Evolutionary conservation across 768 basidiomycete genomes (phyloP).

Genomic region (Trametes gibbosa): DNA sequence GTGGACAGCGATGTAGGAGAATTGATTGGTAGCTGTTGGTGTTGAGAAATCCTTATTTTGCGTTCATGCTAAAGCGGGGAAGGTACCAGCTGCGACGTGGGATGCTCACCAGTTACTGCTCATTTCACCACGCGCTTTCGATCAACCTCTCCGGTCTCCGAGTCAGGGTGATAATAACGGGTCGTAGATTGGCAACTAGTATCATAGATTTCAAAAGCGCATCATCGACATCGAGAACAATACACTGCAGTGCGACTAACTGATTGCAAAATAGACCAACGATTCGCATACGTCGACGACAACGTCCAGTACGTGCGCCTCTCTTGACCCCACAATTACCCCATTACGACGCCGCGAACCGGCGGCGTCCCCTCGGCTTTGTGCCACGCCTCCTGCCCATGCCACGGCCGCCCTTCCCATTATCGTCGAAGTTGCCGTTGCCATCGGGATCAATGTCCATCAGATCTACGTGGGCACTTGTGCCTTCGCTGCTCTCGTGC

Average conservation of each 20-base stretch:
- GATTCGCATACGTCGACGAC: neutral
- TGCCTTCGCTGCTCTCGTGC: conserved; percentile 22
- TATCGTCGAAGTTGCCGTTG: conserved; percentile 1
- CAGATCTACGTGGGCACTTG: neutral
- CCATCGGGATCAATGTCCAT: conserved; percentile 15
- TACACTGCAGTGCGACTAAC: conserved; percentile 3
- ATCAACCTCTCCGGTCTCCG: too few species aligned
- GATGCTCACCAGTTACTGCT: too few species aligned
- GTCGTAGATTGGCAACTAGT: neutral
- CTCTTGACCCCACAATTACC: neutral
- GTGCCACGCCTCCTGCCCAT: conserved; percentile 8
- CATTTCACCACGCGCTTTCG: too few species aligned
- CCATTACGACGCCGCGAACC: conserved; percentile 1
- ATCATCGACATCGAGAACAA: conserved; percentile 9
- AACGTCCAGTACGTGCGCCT: neutral
- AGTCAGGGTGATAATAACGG: too few species aligned
- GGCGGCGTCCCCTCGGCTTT: conserved; percentile 8
- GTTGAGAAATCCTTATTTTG: too few species aligned
- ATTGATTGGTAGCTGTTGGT: too few species aligned
- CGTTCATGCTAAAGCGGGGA: too few species aligned
- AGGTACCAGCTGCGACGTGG: too few species aligned
- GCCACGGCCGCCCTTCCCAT: neutral
- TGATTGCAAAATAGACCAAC: conserved; percentile 1
- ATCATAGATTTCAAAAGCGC: neutral
- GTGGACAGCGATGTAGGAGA: too few species aligned